Evolutionary conservation across 345 rosid species (phyloP), one percentile per base, ranked within the genome.

Genomic region (Mallotus nudiflorus): DNA sequence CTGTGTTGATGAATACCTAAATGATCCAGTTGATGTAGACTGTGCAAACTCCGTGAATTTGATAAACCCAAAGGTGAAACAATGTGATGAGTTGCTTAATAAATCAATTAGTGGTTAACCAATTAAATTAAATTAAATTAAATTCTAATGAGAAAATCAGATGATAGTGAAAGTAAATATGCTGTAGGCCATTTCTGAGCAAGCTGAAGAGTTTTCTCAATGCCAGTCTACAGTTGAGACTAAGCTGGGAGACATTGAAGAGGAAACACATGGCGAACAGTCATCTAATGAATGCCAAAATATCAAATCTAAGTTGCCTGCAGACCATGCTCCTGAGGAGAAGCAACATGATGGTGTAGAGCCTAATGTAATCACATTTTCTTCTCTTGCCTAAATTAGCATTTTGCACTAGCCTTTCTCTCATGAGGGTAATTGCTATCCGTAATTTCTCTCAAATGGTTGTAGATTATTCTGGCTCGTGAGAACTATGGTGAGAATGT

Each of bases 1-100:
- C 16, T 74, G 79, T 62, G 68, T 73, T 59, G 87, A 82, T 45
- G 84, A 73, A 67, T 85, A 68, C 79, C 65, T 82, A 67, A 73
- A 83, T 5, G 85, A 83, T 46, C 81, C 81, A 35, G 67, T 64
- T 7, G 85, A 81, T 50, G 59, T 48, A 54, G 85, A 76, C 56
- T 67, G 78, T 49, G 68, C 72, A 58, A 75, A 80, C 63, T 85
- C 80, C 65, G 62, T 16, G n/a, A 54, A 58, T 73, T 37, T 40
- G 0, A 46, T 53, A 25, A 65, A 62, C 42, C 48, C 15, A 44
- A 49, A 40, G 49, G 58, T 31, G 46, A 73, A 84, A 37, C 65
- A 73, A 73, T 46, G 65, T 59, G 25, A 45, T 35, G 65, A 48
- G 56, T 29, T 19, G 61, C 59, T 76, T 61, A 72, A 76, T 25